Percentiles rank a stretch among this genome's conserved stretches.
Evolutionary conservation across 768 basidiomycete species (phyloP).

Genomic region (Nidula microcarpa): DNA sequence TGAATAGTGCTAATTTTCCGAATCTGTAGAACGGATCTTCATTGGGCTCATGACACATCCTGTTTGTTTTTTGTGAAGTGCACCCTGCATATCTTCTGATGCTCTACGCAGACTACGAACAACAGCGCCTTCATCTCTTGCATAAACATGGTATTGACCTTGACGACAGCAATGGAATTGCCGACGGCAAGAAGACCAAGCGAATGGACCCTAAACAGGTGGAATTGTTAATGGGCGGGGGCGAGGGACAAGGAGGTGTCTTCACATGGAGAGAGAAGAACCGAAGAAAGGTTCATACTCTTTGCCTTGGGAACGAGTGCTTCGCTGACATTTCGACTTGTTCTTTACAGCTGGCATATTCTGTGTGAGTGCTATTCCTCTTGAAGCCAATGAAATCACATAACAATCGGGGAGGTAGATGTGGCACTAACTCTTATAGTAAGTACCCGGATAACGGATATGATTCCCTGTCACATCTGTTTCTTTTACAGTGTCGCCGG

Average conservation of each 20-base stretch:
- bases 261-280: slow-evolving; percentile 97
- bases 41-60: slow-evolving; percentile 96
- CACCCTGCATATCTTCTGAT: slow-evolving; percentile 11
- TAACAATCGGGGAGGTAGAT: too few species aligned
- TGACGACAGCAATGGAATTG: slow-evolving; percentile 65
- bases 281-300: slow-evolving; percentile 69
- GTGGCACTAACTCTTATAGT: slow-evolving; percentile 88
- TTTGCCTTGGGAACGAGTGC: slow-evolving; percentile 17
- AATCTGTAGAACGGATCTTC: slow-evolving; percentile 76
- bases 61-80: slow-evolving; percentile 41
- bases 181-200: slow-evolving; percentile 70
- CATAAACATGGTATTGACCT: slow-evolving; percentile 95
- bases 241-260: slow-evolving; percentile 75
- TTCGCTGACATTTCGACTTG: slow-evolving; percentile 8
- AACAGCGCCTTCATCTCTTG: slow-evolving; percentile 83
- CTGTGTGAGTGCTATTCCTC: slow-evolving; percentile 58
- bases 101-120: slow-evolving; percentile 75
- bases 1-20: slow-evolving; percentile 1
- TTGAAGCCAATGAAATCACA: slow-evolving; percentile 5
- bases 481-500: slow-evolving; percentile 74
- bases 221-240: slow-evolving; percentile 81
- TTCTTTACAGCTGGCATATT: slow-evolving; percentile 70
- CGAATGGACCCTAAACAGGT: slow-evolving; percentile 80
- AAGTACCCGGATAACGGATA: slow-evolving; percentile 28
- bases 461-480: slow-evolving; percentile 14